phyloP scores from a whole-genome alignment of 345 rosid species.

The Noccaea caerulescens region DNA sequence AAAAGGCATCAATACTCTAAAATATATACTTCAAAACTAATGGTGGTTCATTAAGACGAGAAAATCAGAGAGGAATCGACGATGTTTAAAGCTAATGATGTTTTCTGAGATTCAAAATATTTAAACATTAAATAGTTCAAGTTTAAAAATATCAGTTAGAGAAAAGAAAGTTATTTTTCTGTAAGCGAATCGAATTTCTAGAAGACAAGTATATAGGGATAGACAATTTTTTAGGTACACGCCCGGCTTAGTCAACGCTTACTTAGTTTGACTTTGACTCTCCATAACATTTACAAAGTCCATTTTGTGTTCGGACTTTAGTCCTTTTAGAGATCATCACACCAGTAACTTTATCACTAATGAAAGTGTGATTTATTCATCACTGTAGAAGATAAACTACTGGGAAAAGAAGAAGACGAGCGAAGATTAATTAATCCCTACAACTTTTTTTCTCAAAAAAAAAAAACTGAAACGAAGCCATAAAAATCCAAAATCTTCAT shows the following conservation, averaged over 20 bases:
- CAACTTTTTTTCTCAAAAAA: background rate
- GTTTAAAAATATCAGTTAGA: background rate
- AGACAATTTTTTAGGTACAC: slow-evolving; percentile 16
- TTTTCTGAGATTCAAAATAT: too few species aligned
- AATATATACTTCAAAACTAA: too few species aligned
- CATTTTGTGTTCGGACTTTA: slow-evolving; percentile 5
- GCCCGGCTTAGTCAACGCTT: slow-evolving; percentile 32
- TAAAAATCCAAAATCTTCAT: slow-evolving; percentile 7
- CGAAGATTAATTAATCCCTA: background rate
- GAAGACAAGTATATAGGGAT: background rate
- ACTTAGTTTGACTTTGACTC: slow-evolving; percentile 29
- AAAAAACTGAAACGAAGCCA: background rate
- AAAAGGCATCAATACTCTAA: too few species aligned
- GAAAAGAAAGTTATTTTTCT: background rate
- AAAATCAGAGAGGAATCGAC: too few species aligned
- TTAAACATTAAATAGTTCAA: too few species aligned
- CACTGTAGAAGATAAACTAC: background rate
- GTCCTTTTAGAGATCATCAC: background rate
- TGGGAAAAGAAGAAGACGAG: background rate
- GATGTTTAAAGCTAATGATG: too few species aligned
- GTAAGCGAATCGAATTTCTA: background rate
- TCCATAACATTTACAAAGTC: slow-evolving; percentile 12
- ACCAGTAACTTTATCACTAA: background rate
- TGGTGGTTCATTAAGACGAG: too few species aligned
- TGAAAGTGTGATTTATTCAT: background rate